A percentile compares a stretch with the other conserved stretches of the same genome.
Conservation (phyloP, 179 eudicot species). For the Silene noctiflora region DNA sequence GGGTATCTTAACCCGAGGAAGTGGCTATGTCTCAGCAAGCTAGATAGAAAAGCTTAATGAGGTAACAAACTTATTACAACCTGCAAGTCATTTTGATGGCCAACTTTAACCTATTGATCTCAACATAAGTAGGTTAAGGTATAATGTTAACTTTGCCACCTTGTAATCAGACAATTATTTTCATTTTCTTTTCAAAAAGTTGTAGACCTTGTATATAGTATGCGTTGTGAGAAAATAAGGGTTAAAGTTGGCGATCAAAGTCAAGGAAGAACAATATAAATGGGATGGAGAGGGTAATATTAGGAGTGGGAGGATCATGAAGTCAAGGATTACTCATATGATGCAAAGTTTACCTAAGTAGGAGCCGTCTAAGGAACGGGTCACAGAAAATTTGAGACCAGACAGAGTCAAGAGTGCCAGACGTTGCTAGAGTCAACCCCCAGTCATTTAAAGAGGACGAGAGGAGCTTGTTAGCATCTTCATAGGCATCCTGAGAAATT, state of each 20-base stretch:
- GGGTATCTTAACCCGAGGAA: neutral
- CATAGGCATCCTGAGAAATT: constrained; percentile 48
- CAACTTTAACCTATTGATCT: too few relatives aligned
- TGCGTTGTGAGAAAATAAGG: neutral
- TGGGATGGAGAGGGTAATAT: too few relatives aligned
- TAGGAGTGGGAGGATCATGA: neutral
- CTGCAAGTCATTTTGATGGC: too few relatives aligned
- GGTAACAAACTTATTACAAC: too few relatives aligned
- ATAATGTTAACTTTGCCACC: neutral
- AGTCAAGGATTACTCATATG: neutral
- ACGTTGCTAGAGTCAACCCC: constrained; percentile 58
- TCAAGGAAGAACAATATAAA: too few relatives aligned
- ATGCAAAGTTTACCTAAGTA: constrained; percentile 52
- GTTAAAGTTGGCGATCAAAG: too few relatives aligned
- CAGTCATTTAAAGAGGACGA: constrained; percentile 55
- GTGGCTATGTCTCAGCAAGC: neutral
- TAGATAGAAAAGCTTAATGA: too few relatives aligned
- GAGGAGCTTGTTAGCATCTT: constrained; percentile 55
- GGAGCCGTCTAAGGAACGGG: constrained; percentile 78
- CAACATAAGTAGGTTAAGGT: too few relatives aligned
- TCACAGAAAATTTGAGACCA: constrained; percentile 81
- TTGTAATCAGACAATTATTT: neutral
- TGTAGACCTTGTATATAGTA: neutral
- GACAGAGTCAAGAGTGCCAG: constrained; percentile 64
- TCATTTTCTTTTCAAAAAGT: neutral